Conservation (phyloP, 306 rosid genomes). For the Potentilla sterilis region DNA sequence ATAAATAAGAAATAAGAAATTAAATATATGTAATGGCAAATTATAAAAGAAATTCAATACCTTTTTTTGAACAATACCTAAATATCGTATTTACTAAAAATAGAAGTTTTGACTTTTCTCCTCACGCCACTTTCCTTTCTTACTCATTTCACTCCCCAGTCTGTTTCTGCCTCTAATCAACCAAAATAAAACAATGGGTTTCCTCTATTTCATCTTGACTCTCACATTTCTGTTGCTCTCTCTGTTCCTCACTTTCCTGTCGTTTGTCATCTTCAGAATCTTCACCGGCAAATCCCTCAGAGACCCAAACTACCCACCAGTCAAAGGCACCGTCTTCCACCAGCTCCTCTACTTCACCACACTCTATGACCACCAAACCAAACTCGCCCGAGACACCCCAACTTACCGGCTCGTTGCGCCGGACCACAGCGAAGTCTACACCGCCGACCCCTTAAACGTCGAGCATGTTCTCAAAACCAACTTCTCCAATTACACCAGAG, state of each 20-base stretch:
- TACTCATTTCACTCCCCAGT: too few species aligned
- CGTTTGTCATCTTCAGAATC: conserved; percentile 30
- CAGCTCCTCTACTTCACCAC: conserved; percentile 11
- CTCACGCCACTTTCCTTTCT: too few species aligned
- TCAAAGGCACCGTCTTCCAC: conserved; percentile 17
- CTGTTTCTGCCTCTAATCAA: not conserved
- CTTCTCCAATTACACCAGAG: conserved; percentile 11
- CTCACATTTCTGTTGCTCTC: conserved; percentile 23
- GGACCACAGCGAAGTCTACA: conserved; percentile 15
- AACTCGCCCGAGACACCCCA: conserved; percentile 7
- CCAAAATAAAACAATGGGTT: conserved; percentile 25
- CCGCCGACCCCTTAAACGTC: conserved; percentile 4
- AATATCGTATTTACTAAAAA: too few species aligned
- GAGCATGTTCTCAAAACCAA: conserved; percentile 26
- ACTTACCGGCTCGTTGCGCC: conserved; percentile 20
- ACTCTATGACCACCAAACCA: conserved; percentile 11
- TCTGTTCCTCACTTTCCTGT: conserved; percentile 23
- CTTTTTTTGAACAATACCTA: too few species aligned
- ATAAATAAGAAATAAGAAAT: too few species aligned
- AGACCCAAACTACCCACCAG: conserved; percentile 36
- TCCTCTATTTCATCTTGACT: conserved; percentile 32
- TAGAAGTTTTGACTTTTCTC: too few species aligned
- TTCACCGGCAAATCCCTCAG: conserved; percentile 52
- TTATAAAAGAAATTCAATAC: too few species aligned
- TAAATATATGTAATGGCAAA: too few species aligned